These are phyloP conservation scores for Ophioceras dolichostomum DNA, from an alignment of 2,329 filamentous ascomycete species.

Conservation along the genomic window DNA sequence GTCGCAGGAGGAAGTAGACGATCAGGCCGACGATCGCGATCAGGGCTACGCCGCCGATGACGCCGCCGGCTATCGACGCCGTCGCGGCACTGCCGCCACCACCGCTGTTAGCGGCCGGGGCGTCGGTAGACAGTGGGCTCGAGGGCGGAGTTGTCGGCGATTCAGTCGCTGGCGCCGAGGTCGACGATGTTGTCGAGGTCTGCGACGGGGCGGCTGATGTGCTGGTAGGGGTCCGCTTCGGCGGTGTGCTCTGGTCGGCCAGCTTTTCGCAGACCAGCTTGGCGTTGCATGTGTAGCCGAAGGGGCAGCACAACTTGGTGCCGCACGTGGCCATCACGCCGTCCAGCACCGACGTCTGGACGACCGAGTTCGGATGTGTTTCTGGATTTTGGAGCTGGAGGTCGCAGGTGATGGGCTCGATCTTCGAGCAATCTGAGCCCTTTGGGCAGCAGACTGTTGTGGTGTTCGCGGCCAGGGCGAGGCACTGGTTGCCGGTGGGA, in stretches of 20 bases:
- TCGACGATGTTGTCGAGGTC: slow-evolving; percentile 8
- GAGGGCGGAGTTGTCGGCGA: slow-evolving; percentile 9
- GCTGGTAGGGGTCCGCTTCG: slow-evolving; percentile 8
- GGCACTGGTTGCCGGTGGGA: slow-evolving; percentile 37
- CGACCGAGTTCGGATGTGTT: slow-evolving; percentile 39
- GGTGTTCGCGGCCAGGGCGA: slow-evolving; percentile 48
- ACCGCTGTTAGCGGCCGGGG: slow-evolving; percentile 3
- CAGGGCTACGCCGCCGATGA: slow-evolving; percentile 30
- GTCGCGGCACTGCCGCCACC: slow-evolving; percentile 18
- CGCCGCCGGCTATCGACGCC: slow-evolving; percentile 32
- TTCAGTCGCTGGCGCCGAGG: slow-evolving; percentile 10
- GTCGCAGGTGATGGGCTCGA: slow-evolving; percentile 55
- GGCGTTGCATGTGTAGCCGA: slow-evolving; percentile 52
- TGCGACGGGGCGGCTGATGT: slow-evolving; percentile 11
- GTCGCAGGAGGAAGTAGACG: slow-evolving; percentile 23
- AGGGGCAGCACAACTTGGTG: slow-evolving; percentile 51
- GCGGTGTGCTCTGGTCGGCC: slow-evolving; percentile 31
- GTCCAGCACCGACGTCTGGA: slow-evolving; percentile 55
- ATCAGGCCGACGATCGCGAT: slow-evolving; percentile 25
- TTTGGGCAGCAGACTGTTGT: slow-evolving; percentile 61
- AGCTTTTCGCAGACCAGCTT: slow-evolving; percentile 37
- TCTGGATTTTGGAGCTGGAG: slow-evolving; percentile 49
- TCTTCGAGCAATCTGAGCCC: slow-evolving; percentile 42
- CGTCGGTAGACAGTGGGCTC: slow-evolving; percentile 9
- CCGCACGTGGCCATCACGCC: slow-evolving; percentile 46